These are phyloP conservation scores for Pseudopediastrum boryanum DNA, from an alignment of 139 green algal species.

Conservation along the genomic window DNA sequence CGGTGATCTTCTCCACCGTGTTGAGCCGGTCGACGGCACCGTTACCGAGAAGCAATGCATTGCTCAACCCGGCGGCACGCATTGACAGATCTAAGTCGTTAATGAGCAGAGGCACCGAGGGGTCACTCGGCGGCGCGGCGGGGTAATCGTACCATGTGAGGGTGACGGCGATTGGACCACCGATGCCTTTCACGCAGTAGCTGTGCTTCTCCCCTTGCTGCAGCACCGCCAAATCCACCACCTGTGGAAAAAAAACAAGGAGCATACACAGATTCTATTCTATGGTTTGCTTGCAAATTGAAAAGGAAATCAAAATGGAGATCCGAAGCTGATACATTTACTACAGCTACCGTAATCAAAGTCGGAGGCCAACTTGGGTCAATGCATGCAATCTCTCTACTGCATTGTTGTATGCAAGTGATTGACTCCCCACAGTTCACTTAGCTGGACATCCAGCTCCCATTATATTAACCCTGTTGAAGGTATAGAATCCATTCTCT, in stretches of 20 bases:
- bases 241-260: conserved; percentile 32
- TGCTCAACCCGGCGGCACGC: conserved; percentile 60
- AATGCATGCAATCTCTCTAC: too few relatives aligned
- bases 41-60: conserved; percentile 69
- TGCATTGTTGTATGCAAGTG: too few relatives aligned
- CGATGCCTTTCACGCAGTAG: conserved; percentile 74
- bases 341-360: too few relatives aligned
- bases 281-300: neutral
- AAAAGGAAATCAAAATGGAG: neutral
- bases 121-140: conserved; percentile 23
- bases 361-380: too few relatives aligned
- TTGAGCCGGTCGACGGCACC: conserved; percentile 70
- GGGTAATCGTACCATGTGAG: conserved; percentile 78
- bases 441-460: too few relatives aligned
- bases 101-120: conserved; percentile 61
- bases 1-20: conserved; percentile 78
- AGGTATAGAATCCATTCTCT: too few relatives aligned
- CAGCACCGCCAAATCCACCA: conserved; percentile 57
- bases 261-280: conserved; percentile 27
- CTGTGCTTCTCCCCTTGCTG: conserved; percentile 36
- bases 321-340: too few relatives aligned
- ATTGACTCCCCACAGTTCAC: too few relatives aligned
- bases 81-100: conserved; percentile 90
- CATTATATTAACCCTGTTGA: too few relatives aligned
- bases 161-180: conserved; percentile 72